Percentiles rank a stretch among this genome's conserved stretches.
phyloP scores from a whole-genome alignment of 305 asterid genomes.

The Fraxinus platypoda region DNA sequence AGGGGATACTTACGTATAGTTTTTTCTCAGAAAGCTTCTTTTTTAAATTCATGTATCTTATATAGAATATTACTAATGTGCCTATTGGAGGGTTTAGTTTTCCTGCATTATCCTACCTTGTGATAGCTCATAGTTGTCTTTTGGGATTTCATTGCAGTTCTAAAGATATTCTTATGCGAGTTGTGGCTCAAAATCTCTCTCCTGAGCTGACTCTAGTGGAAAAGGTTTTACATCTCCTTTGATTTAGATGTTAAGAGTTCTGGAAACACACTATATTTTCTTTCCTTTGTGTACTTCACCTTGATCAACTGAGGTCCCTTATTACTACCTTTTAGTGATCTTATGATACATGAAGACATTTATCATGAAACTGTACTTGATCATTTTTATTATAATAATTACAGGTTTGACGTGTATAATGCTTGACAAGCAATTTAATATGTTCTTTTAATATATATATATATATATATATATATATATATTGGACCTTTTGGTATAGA shows the following conservation, averaged over 20 bases:
- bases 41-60: background rate
- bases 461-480: background rate
- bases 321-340: background rate
- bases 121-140: constrained; percentile 22
- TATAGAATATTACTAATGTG: background rate
- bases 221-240: constrained; percentile 52
- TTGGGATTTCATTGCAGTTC: constrained; percentile 61
- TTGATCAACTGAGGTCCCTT: constrained; percentile 5
- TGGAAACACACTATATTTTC: background rate
- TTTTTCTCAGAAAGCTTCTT: constrained; percentile 21
- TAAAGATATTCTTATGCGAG: constrained; percentile 83
- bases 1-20: constrained; percentile 85
- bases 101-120: constrained; percentile 3
- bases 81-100: background rate
- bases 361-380: constrained; percentile 8
- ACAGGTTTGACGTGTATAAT: background rate
- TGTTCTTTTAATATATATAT: background rate
- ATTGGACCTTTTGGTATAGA: background rate
- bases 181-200: constrained; percentile 82
- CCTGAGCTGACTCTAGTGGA: constrained; percentile 83
- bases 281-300: background rate
- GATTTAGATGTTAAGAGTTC: constrained; percentile 17
- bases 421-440: background rate
- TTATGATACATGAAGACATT: background rate
- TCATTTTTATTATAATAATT: background rate